Evolutionary conservation across 2,329 filamentous ascomycete species (phyloP), one percentile per base, ranked within the genome.

Genomic region (Claviceps quebecensis): DNA sequence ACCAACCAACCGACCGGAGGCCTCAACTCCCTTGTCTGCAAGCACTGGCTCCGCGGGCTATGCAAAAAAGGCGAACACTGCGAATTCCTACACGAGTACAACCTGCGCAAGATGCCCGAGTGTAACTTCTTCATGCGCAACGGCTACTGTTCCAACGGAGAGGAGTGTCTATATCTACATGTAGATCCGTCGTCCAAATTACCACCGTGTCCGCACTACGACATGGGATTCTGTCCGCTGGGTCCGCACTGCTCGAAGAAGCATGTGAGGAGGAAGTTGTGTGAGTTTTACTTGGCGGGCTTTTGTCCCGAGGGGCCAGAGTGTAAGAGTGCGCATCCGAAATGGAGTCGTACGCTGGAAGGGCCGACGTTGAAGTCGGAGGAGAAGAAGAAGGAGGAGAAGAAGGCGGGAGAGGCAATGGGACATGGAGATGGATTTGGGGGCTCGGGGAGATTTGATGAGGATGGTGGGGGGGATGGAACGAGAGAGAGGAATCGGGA

Each of bases 61-160:
- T 98, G 93, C 76, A 98, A 98, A 66, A 97, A 97, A 70, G 93
- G 91, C 61, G 85, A 96, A 64, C 81, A 83, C 59, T 98, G 93
- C 81, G 93, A 98, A 72, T 98, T 97, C 63, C 75, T 97, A 47
- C 93, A 98, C 75, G 93, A 97, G 70, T 98, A 96, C 74, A 97
- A 98, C 70, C 78, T 98, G 59, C 83, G 93, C 56, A 90, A 93
- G 68, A 97, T 97, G 88, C 90, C 93, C 56, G 93, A 97, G 72
- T 98, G 93, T 72, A 95, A 95, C 63, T 95, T 95, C 69, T 97
- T 91, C 70, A 83, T 89, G 53, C 80, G 89, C 55, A 95, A 93
- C 64, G 88, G 88, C 52, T 96, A 94, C 67, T 98, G 93, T 71
- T 87, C 86, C 56, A 95, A 96, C 69, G 93, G 91, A 58, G 91